Base-by-base conservation (phyloP, 176 grass and related monocot species). In the Poa annua region DNA sequence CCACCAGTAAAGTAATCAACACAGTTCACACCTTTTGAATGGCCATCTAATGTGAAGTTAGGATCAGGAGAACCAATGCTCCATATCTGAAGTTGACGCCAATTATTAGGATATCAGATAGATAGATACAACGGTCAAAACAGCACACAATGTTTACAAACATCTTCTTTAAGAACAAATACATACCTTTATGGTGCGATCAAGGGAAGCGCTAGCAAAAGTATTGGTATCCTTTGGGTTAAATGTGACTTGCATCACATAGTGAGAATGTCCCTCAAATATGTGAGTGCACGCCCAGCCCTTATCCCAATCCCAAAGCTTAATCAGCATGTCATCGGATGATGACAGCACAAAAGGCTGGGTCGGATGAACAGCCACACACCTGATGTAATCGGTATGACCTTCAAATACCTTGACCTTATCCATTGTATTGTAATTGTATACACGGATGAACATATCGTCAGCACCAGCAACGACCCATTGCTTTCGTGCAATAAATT, bases 271-370 rank as follows among this genome's bases (percentile, higher is more conserved):
- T 4, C 96, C 96, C 86, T 98, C 96, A 70, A 98, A 98, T 71
- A 98, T 98, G 85, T 98, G 96, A 88, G 96, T 96, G 55, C 96
- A 98, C 11, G 90, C 86, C 91, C 91, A 98, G 72, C 93, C 89
- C 81, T 98, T 98, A 69, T 98, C 96, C 96, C 96, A 98, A 85
- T 98, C 96, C 96, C 96, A 98, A 75, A 98, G 89, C 83, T 98
- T 98, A 84, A 98, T 98, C 62, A 98, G 69, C 96, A 98, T 98
- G 88, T 98, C 96, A 83, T 98, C 96, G 36, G 96, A 98, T 52
- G 96, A 95, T 85, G 96, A 98, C 64, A 98, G 69, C 55, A 98
- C 93, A 90, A 92, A 98, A 65, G 96, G 91, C 68, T 93, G 96
- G 32, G 91, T 98, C 53, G 96, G 96, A 83, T 98, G 96, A 70